Base-by-base conservation (phyloP, 805 yeast species). In the Wickerhamomyces subpelliculosus region DNA sequence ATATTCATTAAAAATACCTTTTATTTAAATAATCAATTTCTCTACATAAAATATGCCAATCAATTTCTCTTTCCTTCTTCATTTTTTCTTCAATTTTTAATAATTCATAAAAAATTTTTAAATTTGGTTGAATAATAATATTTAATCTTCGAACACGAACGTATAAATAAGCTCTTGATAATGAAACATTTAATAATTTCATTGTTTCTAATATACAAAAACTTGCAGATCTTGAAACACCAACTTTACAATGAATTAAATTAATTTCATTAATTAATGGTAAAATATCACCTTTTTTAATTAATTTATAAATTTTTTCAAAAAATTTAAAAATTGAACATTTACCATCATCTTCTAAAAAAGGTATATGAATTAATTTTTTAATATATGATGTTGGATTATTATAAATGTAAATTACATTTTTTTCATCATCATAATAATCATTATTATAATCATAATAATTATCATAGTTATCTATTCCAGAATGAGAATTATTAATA, bases 201-300 rank as follows among this genome's bases (percentile, higher is more conserved):
- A 87, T 86, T 26, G 84, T 87, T 54, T 85, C 95, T 2, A 95
- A 95, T 43, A 87, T 87, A 47, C 89, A 87, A 11, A 88, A 89
- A 0, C 95, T 84, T 1, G 96, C 96, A 5, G 94, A 83, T 34
- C 96, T 64, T 1, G 94, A 84, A 3, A 88, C 96, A 0, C 96
- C 96, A 31, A 84, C 95, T 54, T 89, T 83, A 52, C 96, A 87
- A 57, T 87, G 96, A 8, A 88, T 86, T 45, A 87, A 64, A 5
- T 78, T 73, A 34, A 69, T 69, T n/a, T 73, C 72, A 22, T 58
- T 59, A 3, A 42, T 47, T 17, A 29, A 19, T 14, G 32, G 32
- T 18, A 18, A 19, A 14, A 52, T 47, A 43, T 62, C 59, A 25
- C 74, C 72, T 21, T 63, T 67, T 38, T 82, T 81, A 37, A 86